phyloP scores from a whole-genome alignment of 768 basidiomycete genomes.

The Amanita polypyramis region DNA sequence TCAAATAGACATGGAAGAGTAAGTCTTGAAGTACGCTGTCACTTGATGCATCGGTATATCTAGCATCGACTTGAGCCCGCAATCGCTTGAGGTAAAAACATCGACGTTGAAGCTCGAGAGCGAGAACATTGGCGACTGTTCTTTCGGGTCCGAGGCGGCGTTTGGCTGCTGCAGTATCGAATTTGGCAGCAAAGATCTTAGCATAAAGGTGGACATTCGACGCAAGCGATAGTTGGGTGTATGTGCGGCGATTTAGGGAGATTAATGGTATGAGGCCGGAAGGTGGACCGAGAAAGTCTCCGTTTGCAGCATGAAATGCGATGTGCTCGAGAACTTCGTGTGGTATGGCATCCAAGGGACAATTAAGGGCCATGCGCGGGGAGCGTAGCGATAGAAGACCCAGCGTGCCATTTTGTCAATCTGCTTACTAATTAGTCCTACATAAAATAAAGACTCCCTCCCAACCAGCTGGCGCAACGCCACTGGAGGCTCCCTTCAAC shows the following conservation, averaged over 20 bases:
- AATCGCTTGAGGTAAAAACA: conserved; percentile 49
- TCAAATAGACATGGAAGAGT: conserved; percentile 60
- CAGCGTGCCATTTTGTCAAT: conserved; percentile 8
- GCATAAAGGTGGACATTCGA: conserved; percentile 66
- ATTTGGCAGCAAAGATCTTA: conserved; percentile 55
- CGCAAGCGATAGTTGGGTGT: conserved; percentile 37
- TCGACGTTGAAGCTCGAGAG: conserved; percentile 56
- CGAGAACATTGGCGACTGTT: conserved; percentile 32
- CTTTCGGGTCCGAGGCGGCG: conserved; percentile 37
- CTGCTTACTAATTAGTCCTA: neutral
- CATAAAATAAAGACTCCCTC: conserved; percentile 42
- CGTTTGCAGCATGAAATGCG: conserved; percentile 51
- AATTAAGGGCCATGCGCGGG: conserved; percentile 17
- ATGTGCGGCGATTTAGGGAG: conserved; percentile 33
- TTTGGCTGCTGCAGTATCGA: conserved; percentile 43
- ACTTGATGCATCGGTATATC: conserved; percentile 13
- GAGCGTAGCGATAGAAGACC: too few species aligned
- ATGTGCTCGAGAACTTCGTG: conserved; percentile 75
- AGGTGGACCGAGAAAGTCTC: conserved; percentile 48
- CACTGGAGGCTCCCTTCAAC: conserved; percentile 24
- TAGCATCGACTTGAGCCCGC: conserved; percentile 31
- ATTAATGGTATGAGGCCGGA: conserved; percentile 47
- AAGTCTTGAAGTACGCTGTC: conserved; percentile 29
- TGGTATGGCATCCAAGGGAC: conserved; percentile 44
- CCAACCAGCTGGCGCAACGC: conserved; percentile 28